Conservation (phyloP, 108 stramenopile species). For the Nitzschia palea region DNA sequence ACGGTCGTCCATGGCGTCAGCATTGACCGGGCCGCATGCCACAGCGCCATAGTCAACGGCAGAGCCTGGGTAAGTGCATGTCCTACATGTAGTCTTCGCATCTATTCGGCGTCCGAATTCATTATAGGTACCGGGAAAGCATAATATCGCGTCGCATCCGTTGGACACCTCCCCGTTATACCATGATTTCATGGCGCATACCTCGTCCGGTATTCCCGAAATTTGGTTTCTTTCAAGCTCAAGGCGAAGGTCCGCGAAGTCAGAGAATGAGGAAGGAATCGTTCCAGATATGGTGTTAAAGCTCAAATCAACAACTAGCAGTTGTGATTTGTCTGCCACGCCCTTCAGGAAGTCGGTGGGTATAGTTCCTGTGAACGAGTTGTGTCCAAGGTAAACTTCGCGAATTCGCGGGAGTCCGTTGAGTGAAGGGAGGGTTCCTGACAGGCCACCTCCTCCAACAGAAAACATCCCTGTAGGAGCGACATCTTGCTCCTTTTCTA, state of each 20-base stretch:
- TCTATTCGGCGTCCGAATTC: constrained; percentile 54
- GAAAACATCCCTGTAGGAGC: not conserved
- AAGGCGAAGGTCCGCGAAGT: constrained; percentile 37
- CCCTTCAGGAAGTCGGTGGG: constrained; percentile 41
- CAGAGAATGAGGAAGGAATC: constrained; percentile 34
- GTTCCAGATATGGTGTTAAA: constrained; percentile 40
- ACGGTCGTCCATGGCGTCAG: constrained; percentile 32
- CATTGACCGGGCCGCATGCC: constrained; percentile 36
- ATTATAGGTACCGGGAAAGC: constrained; percentile 72
- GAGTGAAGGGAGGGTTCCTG: constrained; percentile 42
- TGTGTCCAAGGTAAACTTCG: constrained; percentile 44
- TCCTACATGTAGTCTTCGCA: constrained; percentile 42
- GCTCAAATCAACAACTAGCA: constrained; percentile 42
- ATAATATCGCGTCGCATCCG: constrained; percentile 77
- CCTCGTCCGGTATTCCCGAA: constrained; percentile 46
- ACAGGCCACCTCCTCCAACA: constrained; percentile 27
- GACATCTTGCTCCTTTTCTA: constrained; percentile 29
- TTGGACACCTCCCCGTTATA: constrained; percentile 57
- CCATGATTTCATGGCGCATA: constrained; percentile 68
- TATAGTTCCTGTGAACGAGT: constrained; percentile 41
- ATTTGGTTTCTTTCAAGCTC: constrained; percentile 68
- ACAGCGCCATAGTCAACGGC: constrained; percentile 43
- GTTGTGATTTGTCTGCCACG: constrained; percentile 25
- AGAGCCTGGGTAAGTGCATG: constrained; percentile 59
- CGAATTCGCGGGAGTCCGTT: constrained; percentile 30